Conservation (phyloP, 768 basidiomycete species). For the Termitomyces sp. region DNA sequence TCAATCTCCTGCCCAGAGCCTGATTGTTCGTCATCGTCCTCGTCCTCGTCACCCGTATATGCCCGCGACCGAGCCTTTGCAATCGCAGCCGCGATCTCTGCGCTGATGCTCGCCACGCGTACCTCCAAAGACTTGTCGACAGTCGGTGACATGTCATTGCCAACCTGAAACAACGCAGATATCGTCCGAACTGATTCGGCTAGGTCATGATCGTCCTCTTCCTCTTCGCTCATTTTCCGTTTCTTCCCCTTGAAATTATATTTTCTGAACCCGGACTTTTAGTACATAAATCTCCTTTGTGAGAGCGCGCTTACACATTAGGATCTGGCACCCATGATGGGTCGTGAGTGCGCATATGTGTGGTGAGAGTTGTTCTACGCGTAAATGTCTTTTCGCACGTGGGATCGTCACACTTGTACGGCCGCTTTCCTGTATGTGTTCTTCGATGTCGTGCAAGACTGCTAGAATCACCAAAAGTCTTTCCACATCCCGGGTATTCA, state of each 20-base stretch:
- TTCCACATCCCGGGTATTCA: constrained; percentile 82
- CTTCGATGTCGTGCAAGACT: constrained; percentile 88
- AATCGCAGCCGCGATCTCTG: constrained; percentile 75
- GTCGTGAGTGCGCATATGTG: constrained; percentile 86
- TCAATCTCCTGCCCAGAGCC: constrained; percentile 49
- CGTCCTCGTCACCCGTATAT: constrained; percentile 43
- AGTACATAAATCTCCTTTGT: neutral
- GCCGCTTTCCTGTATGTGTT: constrained; percentile 82
- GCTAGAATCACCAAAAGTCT: constrained; percentile 88
- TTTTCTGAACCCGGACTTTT: constrained; percentile 37
- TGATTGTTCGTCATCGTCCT: constrained; percentile 43
- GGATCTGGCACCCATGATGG: constrained; percentile 83
- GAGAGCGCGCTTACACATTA: constrained; percentile 50
- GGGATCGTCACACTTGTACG: constrained; percentile 80
- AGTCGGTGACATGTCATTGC: constrained; percentile 22
- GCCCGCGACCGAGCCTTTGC: constrained; percentile 63
- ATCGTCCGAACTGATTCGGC: constrained; percentile 73
- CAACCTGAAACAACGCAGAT: constrained; percentile 60
- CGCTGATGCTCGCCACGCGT: constrained; percentile 71
- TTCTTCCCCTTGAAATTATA: constrained; percentile 77
- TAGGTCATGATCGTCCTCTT: constrained; percentile 56
- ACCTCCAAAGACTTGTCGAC: constrained; percentile 51
- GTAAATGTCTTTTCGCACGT: constrained; percentile 87
- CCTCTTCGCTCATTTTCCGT: constrained; percentile 43
- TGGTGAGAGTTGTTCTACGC: constrained; percentile 75